Base-by-base conservation (phyloP, 768 basidiomycete species). In the Galerina sulciceps region DNA sequence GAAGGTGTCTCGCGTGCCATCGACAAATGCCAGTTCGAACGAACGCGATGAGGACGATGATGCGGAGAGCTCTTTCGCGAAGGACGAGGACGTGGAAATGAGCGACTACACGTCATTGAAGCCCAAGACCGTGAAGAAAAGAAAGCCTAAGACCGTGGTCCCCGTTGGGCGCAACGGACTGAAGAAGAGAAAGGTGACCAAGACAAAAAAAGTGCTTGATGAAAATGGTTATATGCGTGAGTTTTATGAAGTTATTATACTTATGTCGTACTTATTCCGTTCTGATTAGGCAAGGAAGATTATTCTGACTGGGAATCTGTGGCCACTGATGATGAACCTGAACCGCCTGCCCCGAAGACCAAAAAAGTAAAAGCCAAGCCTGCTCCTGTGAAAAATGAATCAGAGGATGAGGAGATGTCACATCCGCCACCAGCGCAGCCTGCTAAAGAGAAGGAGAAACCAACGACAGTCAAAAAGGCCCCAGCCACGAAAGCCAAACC, bases 301-400 rank as follows among this genome's bases (percentile, higher is more conserved):
- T 89, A 90, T 68, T 90, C 90, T 6, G 85, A 85, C 15, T 93
- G 90, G 67, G 91, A 94, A 72, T 91, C 90, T 9, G 88, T 89
- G 8, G 83, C 82, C 8, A 89, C 87, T 26, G 84, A 79, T 18
- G 86, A 81, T 57, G 70, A 62, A 58, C 55, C 69, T 15, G 69
- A 67, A 55, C 51, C 48, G 14, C 59, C 64, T 17, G 59, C 64
- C 43, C 62, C 60, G 8, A 65, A 65, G 50, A 34, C 53, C 17
- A 68, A 73, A 54, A 70, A 70, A 47, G 48, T 61, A 17, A 69
- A 67, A 43, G 38, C 60, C 5, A 68, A 67, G 55, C n/a, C 60
- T 37, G 49, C 38, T 8, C 51, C 54, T 6, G 58, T 67, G 4
- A 69, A 70, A 56, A 63, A 68, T 63, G 69, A 70, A 42, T 31